Evolutionary conservation across 176 grass and related monocot species (phyloP), one percentile per base, ranked within the genome.

Genomic region (Zoysia pacifica): DNA sequence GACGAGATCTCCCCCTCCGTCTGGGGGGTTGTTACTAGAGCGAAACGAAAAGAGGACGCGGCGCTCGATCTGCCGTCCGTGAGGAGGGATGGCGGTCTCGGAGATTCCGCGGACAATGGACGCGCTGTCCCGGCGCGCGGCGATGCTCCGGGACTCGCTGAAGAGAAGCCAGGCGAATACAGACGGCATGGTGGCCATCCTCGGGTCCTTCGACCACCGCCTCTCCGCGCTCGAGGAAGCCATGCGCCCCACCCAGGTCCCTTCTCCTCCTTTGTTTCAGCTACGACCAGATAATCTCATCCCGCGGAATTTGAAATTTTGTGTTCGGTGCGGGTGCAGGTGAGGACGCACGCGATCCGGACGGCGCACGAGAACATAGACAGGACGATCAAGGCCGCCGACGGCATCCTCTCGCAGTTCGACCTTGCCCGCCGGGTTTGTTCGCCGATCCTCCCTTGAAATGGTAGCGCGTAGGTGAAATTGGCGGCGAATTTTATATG

Each of bases 171-270:
- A 93, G 65, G 77, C 62, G 39, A 94, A 98, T 86, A 98, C 92
- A 41, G 90, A 98, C 11, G 74, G 86, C 67, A 94, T 93, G 92
- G 92, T 98, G 19, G n/a, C 87, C 63, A 94, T 91, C 81, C 88
- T 98, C 78, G 95, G 95, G 15, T 93, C 95, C 83, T 94, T 98
- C 84, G 95, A 94, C 81, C 92, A 98, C 81, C 95, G 88, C 74
- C 92, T 94, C 81, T 98, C 95, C 61, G 90, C 86, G 65, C 90
- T 98, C 71, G 95, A 98, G 84, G 87, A 92, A 37, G 88, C 86
- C 65, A 94, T 94, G 92, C 95, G 95, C 54, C 96, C 96, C 81
- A 93, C 86, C 36, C 95, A 94, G 92, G 95, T 92, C 36, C 47
- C 16, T 3, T 39, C 20, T 0, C 1, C 1, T n/a, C 12, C 67